These are phyloP conservation scores for Fusarium sp. DNA, from an alignment of 2,329 filamentous ascomycete genomes.

Conservation along the genomic window DNA sequence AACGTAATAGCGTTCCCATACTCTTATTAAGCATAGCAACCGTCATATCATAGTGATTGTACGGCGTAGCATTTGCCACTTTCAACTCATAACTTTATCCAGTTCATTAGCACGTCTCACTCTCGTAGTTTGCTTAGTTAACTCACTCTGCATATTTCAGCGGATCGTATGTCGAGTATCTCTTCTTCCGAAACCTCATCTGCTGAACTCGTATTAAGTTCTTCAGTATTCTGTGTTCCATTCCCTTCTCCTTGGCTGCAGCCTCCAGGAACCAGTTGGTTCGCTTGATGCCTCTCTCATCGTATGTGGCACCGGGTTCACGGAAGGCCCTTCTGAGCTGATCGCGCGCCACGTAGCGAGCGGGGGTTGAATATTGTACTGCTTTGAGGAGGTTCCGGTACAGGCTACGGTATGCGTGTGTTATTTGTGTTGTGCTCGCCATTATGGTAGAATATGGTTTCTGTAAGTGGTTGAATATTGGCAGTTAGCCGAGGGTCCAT, in stretches of 20 bases:
- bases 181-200: slow-evolving; percentile 26
- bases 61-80: slow-evolving; percentile 53
- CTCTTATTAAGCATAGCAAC: slow-evolving; percentile 79
- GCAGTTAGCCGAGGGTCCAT: not conserved
- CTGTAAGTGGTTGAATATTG: slow-evolving; percentile 1
- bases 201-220: slow-evolving; percentile 66
- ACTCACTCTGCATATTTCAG: slow-evolving; percentile 47
- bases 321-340: slow-evolving; percentile 71
- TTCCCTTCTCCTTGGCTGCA: slow-evolving; percentile 70
- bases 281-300: slow-evolving; percentile 67
- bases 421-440: slow-evolving; percentile 57
- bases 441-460: slow-evolving; percentile 27
- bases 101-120: slow-evolving; percentile 8
- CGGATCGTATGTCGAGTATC: slow-evolving; percentile 15
- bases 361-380: slow-evolving; percentile 77
- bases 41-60: slow-evolving; percentile 75
- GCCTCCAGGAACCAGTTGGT: slow-evolving; percentile 78
- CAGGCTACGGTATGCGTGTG: slow-evolving; percentile 77
- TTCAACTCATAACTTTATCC: slow-evolving; percentile 35
- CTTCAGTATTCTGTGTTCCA: slow-evolving; percentile 80
- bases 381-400: slow-evolving; percentile 76
- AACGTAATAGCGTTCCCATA: slow-evolving; percentile 73
- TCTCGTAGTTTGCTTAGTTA: not conserved
- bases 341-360: slow-evolving; percentile 71
- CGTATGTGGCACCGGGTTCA: slow-evolving; percentile 58